Base-by-base conservation (phyloP, 805 yeast species). In the Monosporozyma yasuniensis region DNA sequence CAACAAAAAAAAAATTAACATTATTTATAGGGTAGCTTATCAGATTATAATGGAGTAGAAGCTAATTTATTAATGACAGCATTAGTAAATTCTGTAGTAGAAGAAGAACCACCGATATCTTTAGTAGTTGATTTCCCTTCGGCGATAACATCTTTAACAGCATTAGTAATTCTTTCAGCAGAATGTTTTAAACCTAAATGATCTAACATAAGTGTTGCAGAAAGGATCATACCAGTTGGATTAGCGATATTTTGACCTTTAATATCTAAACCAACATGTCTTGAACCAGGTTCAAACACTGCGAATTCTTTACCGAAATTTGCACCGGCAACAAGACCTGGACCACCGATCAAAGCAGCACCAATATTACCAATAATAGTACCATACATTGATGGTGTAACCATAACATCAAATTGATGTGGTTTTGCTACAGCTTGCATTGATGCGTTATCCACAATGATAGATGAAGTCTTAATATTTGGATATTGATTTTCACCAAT, bases 361-460 rank as follows among this genome's bases (percentile, higher is more conserved):
- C 98, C 99, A 64, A 91, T 90, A 80, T 93, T 93, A 59, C 97
- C 89, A 66, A 91, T 76, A 66, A 91, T 91, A 66, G 96, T 85
- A 75, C 99, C 99, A 79, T 91, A 91, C 76, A 91, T 80, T 79
- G 93, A 90, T 61, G 99, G 99, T 58, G 97, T 88, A 56, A 93
- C 98, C 74, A 91, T 79, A 51, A 93, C 97, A 70, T 93, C 98
- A 66, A 91, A 91, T 76, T 91, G 98, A 73, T 91, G 96, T 61
- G 98, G 98, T 73, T 84, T 79, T 52, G 98, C 90, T 56, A 91
- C 99, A 52, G 97, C 96, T 77, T 91, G 98, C 99, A 91, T 93
- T 54, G 97, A 88, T 54, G 98, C 97, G 69, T 91, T 91, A 74
- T 91, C 99, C 61, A 91, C 98, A 73, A 91, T 93, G 81, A 93